Evolutionary conservation across 1,284 basidiomycete species (phyloP).

Genomic region (Cryptococcus deneoformans): DNA sequence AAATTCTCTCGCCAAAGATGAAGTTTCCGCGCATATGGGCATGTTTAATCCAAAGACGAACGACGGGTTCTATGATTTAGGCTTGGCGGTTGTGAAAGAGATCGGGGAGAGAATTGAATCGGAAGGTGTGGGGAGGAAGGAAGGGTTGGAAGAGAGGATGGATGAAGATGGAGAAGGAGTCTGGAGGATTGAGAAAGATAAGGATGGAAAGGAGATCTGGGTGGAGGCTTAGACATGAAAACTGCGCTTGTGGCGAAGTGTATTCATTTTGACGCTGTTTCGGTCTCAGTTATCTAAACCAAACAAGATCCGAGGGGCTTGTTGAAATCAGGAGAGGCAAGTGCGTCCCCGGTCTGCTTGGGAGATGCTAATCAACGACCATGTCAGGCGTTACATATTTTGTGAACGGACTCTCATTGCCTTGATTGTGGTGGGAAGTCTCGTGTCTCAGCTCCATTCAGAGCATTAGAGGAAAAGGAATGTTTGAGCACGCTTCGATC

Average conservation of each 20-base stretch:
- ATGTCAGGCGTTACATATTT: no score
- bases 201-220: constrained; percentile 25
- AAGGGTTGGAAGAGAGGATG: constrained; percentile 6
- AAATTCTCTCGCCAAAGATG: constrained; percentile 70
- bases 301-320: no score
- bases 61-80: constrained; percentile 84
- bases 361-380: no score
- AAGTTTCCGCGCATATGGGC: constrained; percentile 80
- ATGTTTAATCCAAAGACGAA: constrained; percentile 85
- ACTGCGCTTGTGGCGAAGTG: background rate
- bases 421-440: no score
- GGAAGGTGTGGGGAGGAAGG: constrained; percentile 31
- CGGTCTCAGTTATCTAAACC: no score
- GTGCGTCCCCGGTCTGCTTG: no score
- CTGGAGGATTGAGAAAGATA: constrained; percentile 22
- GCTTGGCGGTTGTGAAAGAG: constrained; percentile 58
- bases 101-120: constrained; percentile 41
- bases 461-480: no score
- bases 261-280: background rate
- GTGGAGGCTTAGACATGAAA: constrained; percentile 17
- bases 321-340: no score
- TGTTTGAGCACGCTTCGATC: no score
- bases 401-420: no score
- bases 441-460: no score
- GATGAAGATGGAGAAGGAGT: constrained; percentile 3